Percentiles rank a stretch among this genome's conserved stretches.
Conservation (phyloP, 2,329 filamentous ascomycete species). For the Teratosphaeria nubilosa region DNA sequence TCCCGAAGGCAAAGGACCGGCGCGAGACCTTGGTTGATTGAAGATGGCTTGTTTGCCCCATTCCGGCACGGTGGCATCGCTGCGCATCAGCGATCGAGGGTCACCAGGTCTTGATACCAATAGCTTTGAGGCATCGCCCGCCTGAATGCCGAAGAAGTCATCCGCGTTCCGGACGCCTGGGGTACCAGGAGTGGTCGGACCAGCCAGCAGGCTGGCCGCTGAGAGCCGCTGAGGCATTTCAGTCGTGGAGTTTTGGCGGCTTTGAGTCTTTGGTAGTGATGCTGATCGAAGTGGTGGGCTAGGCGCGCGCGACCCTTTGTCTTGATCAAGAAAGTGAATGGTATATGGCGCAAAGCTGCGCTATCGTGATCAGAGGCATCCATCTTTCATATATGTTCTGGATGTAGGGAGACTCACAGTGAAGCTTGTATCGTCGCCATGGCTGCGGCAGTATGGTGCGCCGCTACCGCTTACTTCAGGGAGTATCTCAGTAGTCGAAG, state of each 20-base stretch:
- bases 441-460: background rate
- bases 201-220: slow-evolving; percentile 31
- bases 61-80: slow-evolving; percentile 62
- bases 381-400: background rate
- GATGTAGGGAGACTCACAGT: slow-evolving; percentile 20
- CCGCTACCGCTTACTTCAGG: background rate
- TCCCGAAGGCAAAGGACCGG: slow-evolving; percentile 63
- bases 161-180: slow-evolving; percentile 29
- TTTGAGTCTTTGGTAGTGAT: slow-evolving; percentile 15
- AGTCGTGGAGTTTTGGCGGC: slow-evolving; percentile 39
- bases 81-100: slow-evolving; percentile 51
- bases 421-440: slow-evolving; percentile 21
- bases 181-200: slow-evolving; percentile 32
- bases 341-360: slow-evolving; percentile 84
- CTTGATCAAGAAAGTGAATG: slow-evolving; percentile 65
- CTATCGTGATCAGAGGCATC: slow-evolving; percentile 1
- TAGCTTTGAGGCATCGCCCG: slow-evolving; percentile 35
- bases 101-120: slow-evolving; percentile 43
- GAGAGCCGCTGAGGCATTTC: slow-evolving; percentile 20
- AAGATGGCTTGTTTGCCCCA: slow-evolving; percentile 58
- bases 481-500: background rate
- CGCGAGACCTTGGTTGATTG: slow-evolving; percentile 70
- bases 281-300: slow-evolving; percentile 17
- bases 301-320: slow-evolving; percentile 11
- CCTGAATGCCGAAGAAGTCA: slow-evolving; percentile 35